Percentiles rank a stretch among this genome's conserved stretches.
These are phyloP conservation scores for Mycena leptocephala DNA, from an alignment of 768 basidiomycete genomes.

Conservation along the genomic window DNA sequence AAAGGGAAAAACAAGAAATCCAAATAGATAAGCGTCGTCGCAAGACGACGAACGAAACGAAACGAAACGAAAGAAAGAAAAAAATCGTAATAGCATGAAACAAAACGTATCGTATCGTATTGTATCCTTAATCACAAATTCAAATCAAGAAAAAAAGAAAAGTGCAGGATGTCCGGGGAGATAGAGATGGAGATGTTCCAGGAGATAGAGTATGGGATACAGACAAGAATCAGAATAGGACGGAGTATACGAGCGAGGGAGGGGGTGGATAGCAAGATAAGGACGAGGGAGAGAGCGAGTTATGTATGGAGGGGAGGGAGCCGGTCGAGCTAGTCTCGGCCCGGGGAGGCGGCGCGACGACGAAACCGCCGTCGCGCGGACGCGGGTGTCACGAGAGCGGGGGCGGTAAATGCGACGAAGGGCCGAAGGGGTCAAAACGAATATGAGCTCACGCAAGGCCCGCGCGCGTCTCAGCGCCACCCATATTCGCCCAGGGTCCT, in stretches of 20 bases:
- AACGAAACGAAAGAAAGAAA: no score
- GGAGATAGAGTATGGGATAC: neutral
- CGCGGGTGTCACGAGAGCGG: no score
- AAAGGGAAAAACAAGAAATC: neutral
- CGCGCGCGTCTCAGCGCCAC: constrained; percentile 16
- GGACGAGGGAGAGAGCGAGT: neutral
- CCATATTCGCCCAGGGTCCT: constrained; percentile 39
- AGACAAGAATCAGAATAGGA: neutral
- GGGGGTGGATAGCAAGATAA: neutral
- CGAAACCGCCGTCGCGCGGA: no score
- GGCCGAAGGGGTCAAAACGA: no score
- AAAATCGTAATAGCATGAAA: no score
- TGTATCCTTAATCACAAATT: neutral
- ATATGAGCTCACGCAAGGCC: neutral
- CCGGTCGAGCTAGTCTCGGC: neutral
- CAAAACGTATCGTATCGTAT: neutral
- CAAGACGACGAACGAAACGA: no score
- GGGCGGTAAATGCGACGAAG: neutral
- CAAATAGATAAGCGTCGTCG: neutral
- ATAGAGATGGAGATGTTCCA: no score
- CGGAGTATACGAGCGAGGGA: neutral
- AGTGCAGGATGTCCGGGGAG: neutral
- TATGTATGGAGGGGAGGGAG: neutral
- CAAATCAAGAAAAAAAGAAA: no score
- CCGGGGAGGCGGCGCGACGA: no score